Conservation (phyloP, 2,329 filamentous ascomycete species). For the Trichoderma sp. region DNA sequence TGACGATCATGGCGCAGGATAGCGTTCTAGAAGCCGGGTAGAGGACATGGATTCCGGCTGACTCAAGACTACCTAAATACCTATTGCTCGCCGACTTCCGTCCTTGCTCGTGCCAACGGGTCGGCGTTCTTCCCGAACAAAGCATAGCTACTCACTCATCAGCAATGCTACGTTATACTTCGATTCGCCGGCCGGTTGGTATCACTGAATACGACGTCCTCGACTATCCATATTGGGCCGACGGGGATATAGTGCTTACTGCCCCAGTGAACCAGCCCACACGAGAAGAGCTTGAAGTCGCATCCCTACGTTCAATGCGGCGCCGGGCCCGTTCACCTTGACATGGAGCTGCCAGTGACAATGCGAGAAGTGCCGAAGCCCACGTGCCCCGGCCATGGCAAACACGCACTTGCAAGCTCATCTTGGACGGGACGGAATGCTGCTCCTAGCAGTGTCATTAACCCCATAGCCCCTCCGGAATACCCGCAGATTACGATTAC, state of each 20-base stretch:
- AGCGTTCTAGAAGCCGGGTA: conserved; percentile 13
- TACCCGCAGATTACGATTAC: neutral
- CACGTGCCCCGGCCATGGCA: neutral
- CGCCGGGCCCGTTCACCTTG: neutral
- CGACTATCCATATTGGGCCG: neutral
- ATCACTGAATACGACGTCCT: neutral
- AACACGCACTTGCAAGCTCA: neutral
- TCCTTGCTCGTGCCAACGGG: neutral
- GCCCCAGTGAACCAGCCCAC: neutral
- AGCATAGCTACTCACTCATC: neutral
- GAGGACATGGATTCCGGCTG: neutral
- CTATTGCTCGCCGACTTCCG: conserved; percentile 1
- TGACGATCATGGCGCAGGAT: neutral
- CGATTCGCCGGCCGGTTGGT: too few species aligned
- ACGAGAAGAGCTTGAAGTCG: conserved; percentile 4
- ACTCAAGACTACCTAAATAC: neutral
- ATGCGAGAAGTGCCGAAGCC: conserved; percentile 12
- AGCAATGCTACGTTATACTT: too few species aligned
- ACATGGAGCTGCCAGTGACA: conserved; percentile 1
- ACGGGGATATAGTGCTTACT: conserved; percentile 11
- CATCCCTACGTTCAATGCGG: neutral
- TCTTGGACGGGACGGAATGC: neutral
- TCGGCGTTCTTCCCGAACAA: neutral
- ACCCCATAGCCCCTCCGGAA: neutral
- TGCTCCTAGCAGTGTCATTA: neutral